Conservation (phyloP, 2,329 filamentous ascomycete genomes). For the Cytospora leucostoma region DNA sequence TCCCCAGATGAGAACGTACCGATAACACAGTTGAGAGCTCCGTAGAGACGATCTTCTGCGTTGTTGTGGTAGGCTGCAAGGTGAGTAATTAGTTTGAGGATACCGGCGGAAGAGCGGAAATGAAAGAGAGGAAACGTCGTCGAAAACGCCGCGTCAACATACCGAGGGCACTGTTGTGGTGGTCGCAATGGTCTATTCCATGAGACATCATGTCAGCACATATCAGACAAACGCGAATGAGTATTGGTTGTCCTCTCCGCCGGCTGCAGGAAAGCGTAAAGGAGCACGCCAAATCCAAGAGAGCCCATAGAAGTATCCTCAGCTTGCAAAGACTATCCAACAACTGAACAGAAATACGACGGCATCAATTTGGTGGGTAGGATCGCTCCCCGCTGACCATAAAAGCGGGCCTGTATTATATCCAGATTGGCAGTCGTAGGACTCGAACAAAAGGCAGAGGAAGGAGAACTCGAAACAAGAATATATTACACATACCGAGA, state of each 20-base stretch:
- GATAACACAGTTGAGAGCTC: not conserved
- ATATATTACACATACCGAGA: slow-evolving; percentile 4
- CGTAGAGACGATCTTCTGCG: not conserved
- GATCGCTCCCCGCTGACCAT: too few species aligned
- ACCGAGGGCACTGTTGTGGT: not conserved
- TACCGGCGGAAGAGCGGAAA: not conserved
- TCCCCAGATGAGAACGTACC: not conserved
- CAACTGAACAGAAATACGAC: too few species aligned
- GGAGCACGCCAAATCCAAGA: not conserved
- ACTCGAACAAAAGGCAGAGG: too few species aligned
- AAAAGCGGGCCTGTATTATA: too few species aligned
- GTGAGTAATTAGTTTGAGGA: not conserved
- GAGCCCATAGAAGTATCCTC: not conserved
- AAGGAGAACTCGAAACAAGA: not conserved
- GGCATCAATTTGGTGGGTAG: too few species aligned
- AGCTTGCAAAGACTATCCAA: not conserved
- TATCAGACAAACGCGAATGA: not conserved
- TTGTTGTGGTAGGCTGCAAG: not conserved
- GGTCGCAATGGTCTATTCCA: slow-evolving; percentile 2
- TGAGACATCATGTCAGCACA: not conserved
- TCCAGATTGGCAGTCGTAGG: too few species aligned
- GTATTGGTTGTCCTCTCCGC: too few species aligned
- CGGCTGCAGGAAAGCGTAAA: not conserved
- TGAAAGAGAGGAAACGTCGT: not conserved
- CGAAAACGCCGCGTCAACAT: not conserved